These are phyloP conservation scores for Termitomyces bulborhizus DNA, from an alignment of 768 basidiomycete species.

Conservation along the genomic window DNA sequence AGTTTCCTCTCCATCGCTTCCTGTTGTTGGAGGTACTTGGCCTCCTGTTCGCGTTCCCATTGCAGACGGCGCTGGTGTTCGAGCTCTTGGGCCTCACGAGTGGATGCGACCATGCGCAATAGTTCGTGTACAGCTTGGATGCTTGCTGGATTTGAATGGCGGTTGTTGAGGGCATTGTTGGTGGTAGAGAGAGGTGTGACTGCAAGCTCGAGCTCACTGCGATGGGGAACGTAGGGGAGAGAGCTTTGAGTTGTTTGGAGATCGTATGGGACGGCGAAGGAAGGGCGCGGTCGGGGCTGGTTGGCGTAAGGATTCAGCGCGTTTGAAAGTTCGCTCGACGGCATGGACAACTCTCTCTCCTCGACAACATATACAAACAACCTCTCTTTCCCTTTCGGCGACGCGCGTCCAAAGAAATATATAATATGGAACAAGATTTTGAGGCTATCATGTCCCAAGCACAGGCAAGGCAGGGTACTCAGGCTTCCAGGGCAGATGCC, in stretches of 20 bases:
- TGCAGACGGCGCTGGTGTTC: conserved; percentile 52
- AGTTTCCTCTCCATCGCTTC: conserved; percentile 56
- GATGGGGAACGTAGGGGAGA: conserved; percentile 44
- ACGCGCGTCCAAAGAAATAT: conserved; percentile 30
- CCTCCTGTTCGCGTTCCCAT: conserved; percentile 72
- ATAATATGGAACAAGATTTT: conserved; percentile 40
- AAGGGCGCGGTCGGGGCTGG: conserved; percentile 30
- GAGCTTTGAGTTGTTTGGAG: conserved; percentile 20
- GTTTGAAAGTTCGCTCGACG: conserved; percentile 70
- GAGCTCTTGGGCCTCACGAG: conserved; percentile 52
- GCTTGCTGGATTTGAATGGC: conserved; percentile 27
- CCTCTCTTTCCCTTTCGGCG: conserved; percentile 13
- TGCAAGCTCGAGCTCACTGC: conserved; percentile 61
- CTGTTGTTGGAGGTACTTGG: conserved; percentile 45
- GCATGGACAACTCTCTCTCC: conserved; percentile 29
- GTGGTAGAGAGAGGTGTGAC: conserved; percentile 30
- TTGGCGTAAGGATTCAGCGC: conserved; percentile 68
- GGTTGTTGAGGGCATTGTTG: background rate
- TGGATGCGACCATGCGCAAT: conserved; percentile 48
- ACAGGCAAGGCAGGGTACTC: conserved; percentile 35
- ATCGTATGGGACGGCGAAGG: conserved; percentile 21
- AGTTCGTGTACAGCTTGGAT: conserved; percentile 53
- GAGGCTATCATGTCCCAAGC: conserved; percentile 45
- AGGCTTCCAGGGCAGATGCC: conserved; percentile 36
- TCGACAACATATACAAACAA: conserved; percentile 25